Evolutionary conservation across 192 early-diverging fungal genomes (phyloP).

Genomic region (Phlyctochytrium arcticum): DNA sequence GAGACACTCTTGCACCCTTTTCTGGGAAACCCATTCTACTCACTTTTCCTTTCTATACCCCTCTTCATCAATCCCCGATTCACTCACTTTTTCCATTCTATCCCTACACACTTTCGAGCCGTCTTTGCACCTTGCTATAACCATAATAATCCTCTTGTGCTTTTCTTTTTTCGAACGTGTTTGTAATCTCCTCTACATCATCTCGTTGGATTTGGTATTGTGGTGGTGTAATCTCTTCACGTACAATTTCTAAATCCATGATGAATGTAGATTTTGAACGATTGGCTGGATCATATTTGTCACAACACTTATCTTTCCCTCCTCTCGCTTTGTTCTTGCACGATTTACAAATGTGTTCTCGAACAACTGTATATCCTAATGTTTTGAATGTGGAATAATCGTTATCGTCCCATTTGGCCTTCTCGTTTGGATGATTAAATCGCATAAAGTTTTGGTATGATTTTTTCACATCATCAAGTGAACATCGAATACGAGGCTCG

Average conservation of each 20-base stretch:
- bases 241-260: background rate
- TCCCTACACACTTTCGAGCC: too few species aligned
- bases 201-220: too few species aligned
- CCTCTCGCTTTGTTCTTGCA: slow-evolving; percentile 7
- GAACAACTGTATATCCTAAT: background rate
- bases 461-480: slow-evolving; percentile 1
- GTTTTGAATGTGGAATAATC: slow-evolving; percentile 5
- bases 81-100: too few species aligned
- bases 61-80: too few species aligned
- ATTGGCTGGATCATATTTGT: slow-evolving; percentile 1
- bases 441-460: slow-evolving; percentile 8
- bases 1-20: too few species aligned
- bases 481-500: background rate
- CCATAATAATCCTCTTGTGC: too few species aligned
- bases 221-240: too few species aligned
- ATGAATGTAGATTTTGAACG: background rate
- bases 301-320: slow-evolving; percentile 7
- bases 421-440: slow-evolving; percentile 6
- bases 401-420: background rate
- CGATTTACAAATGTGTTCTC: slow-evolving; percentile 2
- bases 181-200: too few species aligned
- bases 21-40: too few species aligned
- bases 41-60: too few species aligned
- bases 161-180: too few species aligned
- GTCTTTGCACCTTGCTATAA: too few species aligned